Base-by-base conservation (phyloP, 306 rosid genomes). In the Sindora glabra region DNA sequence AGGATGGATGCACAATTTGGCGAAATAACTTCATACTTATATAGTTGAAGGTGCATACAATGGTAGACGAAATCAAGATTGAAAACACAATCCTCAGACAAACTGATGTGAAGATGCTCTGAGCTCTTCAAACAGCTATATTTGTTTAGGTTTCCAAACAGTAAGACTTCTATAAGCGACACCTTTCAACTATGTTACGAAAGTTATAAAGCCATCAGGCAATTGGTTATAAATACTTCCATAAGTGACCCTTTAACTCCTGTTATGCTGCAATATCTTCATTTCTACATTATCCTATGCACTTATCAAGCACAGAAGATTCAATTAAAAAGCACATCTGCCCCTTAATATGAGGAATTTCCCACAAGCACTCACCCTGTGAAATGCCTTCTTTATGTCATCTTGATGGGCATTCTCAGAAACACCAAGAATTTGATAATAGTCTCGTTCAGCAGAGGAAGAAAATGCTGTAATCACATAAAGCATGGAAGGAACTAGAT, bases 351-450 rank as follows among this genome's bases (percentile, higher is more conserved):
- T 8, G 68, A 59, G 29, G 8, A 29, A 57, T 49, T 64, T 27
- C 42, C 32, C 60, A 45, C 25, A 58, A 60, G 58, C 39, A 77
- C 97, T 72, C 64, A 92, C 99, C 72, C 16, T 65, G 67, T 74
- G 87, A 72, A 73, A 92, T 3, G 94, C 94, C 67, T 80, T 92
- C 63, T 86, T 86, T 41, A 92, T 80, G 68, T 86, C 95, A 9
- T 86, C 89, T 54, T 81, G 77, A 71, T 77, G 82, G 19, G 99
- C 94, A 64, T 67, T 74, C 48, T 63, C 71, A 45, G 80, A 46
- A 82, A 92, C 76, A 53, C 89, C 90, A 2, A 92, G 96, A 73
- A 77, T 62, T 62, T 60, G 76, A 49, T 92, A 89, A 72, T 82
- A 89, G 67, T 84, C 87, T 29, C 71, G 81, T 30, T 74, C 74